Base-by-base conservation (phyloP, 352 stramenopile species). In the Globisporangium sylvaticum region DNA sequence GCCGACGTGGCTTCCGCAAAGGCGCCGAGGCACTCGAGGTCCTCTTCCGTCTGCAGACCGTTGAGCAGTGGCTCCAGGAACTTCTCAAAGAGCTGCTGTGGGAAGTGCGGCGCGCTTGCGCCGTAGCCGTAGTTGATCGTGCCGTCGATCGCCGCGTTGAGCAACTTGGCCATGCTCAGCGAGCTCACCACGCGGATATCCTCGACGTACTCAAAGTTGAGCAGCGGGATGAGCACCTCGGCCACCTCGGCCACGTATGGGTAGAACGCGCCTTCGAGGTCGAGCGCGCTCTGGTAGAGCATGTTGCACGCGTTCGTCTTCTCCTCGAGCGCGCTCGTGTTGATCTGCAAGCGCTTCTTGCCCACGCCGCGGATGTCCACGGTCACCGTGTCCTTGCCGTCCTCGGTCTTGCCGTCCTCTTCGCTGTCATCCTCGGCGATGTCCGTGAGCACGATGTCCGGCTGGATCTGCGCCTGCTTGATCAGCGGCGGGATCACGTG, bases 241-340 rank as follows among this genome's bases (percentile, higher is more conserved):
- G 87, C 80, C 6, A 92, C 85, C 53, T 91, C 75, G 7, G 83
- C 75, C n/a, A 96, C 74, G 81, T 94, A 94, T 34, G 84, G 81
- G 64, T 92, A 91, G 72, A 96, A 94, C 52, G 77, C 82, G 18
- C 88, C 88, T 66, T 94, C 70, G 20, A 96, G 71, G 66, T 96
- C 88, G 57, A 94, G 71, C 14, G 88, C 88, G 50, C 77, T 90
- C 73, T 96, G 88, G 74, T 94, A 96, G 4, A 96, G 74, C 88
- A 96, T 96, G 75, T 96, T 93, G 69, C 87, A 91, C 34, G 86
- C 88, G 62, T 93, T 92, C 25, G 80, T 84, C 83, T 96, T 96
- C 59, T 94, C 88, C 63, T 94, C 82, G 25, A 96, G 71, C 62
- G 88, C 85, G 64, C 75, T 92, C 60, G 88, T 96, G 76, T 96